Conservation (phyloP, 1,284 basidiomycete genomes). For the Phellopilus nigrolimitatus region DNA sequence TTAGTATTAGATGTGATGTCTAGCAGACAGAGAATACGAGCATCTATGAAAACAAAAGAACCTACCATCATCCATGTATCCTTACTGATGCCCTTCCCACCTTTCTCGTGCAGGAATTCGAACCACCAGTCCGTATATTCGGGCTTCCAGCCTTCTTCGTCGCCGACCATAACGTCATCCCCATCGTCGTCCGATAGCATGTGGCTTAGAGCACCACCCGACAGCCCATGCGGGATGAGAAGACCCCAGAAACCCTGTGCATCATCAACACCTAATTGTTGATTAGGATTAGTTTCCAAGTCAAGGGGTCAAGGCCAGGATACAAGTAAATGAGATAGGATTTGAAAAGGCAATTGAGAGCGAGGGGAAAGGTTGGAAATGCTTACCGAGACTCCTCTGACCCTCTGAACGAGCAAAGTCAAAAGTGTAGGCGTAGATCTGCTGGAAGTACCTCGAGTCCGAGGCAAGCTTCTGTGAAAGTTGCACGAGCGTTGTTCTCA, state of each 20-base stretch:
- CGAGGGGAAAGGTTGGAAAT: background rate
- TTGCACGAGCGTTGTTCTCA: conserved; percentile 55
- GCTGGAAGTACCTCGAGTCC: conserved; percentile 75
- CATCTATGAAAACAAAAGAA: conserved; percentile 17
- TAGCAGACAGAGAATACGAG: background rate
- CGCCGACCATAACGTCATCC: conserved; percentile 29
- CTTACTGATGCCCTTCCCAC: conserved; percentile 82
- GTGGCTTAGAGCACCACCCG: conserved; percentile 63
- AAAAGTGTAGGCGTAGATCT: conserved; percentile 88
- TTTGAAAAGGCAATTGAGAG: conserved; percentile 20
- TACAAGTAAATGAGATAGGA: background rate
- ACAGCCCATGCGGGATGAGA: conserved; percentile 75
- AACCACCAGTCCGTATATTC: conserved; percentile 80
- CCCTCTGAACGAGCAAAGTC: conserved; percentile 79
- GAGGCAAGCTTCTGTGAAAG: conserved; percentile 62
- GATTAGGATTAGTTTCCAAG: too few relatives aligned
- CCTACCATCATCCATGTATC: conserved; percentile 91
- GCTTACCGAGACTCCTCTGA: conserved; percentile 62
- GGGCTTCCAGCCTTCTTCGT: conserved; percentile 58
- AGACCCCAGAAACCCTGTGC: conserved; percentile 85
- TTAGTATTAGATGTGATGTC: background rate
- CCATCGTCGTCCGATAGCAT: conserved; percentile 38
- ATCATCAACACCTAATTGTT: conserved; percentile 66
- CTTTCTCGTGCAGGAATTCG: conserved; percentile 69
- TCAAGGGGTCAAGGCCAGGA: background rate